These are phyloP conservation scores for Eucalyptus lansdowneana DNA, from an alignment of 345 rosid species.

Conservation along the genomic window DNA sequence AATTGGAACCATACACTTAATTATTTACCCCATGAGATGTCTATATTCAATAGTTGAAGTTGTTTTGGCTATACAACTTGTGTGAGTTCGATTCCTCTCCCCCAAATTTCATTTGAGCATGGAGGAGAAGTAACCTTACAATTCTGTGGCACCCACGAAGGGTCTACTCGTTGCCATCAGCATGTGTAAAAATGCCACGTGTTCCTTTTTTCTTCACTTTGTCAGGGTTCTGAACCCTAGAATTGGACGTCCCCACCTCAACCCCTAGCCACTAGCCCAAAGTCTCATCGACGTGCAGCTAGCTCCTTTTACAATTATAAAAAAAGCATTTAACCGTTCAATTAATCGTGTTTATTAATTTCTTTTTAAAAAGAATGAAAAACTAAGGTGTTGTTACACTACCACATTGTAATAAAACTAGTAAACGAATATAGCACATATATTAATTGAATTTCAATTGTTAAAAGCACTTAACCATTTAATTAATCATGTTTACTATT, in stretches of 20 bases:
- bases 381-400: background rate
- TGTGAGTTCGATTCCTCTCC: background rate
- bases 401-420: rapidly evolving
- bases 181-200: background rate
- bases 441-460: too few relatives aligned
- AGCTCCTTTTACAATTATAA: background rate
- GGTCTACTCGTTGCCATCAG: background rate
- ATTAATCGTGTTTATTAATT: background rate
- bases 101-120: background rate
- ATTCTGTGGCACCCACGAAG: background rate
- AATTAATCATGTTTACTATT: background rate
- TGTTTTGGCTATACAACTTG: background rate
- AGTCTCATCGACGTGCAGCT: background rate
- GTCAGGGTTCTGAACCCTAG: background rate
- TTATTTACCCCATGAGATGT: background rate
- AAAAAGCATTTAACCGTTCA: background rate
- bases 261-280: background rate
- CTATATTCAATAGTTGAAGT: background rate
- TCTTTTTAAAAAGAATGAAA: background rate
- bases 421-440: too few relatives aligned
- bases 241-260: background rate
- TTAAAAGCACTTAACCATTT: background rate
- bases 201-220: background rate
- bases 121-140: background rate
- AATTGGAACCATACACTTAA: background rate